These are phyloP conservation scores for Rhizopus microsporus DNA, from an alignment of 371 early-diverging fungal genomes.

Conservation along the genomic window DNA sequence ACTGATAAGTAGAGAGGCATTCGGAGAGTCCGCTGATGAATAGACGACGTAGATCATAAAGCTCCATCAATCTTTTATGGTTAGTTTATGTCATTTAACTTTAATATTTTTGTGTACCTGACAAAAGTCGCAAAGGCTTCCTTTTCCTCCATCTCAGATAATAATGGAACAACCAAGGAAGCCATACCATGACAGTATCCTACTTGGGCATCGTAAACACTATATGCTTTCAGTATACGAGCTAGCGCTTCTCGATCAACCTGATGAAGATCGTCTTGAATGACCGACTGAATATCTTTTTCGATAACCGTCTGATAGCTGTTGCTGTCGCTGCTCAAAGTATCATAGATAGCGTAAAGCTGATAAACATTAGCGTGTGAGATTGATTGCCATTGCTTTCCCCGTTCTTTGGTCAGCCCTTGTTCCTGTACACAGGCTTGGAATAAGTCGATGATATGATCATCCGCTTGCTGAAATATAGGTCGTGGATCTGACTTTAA, in stretches of 20 bases:
- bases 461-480: not conserved
- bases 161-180: conserved; percentile 79
- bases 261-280: not conserved
- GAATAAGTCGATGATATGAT: not conserved
- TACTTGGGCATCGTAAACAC: conserved; percentile 85
- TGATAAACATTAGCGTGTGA: conserved; percentile 65
- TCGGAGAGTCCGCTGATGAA: conserved; percentile 79
- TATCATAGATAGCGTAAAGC: conserved; percentile 70
- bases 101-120: conserved; percentile 26
- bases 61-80: conserved; percentile 71
- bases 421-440: not conserved
- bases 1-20: conserved; percentile 80
- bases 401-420: conserved; percentile 56
- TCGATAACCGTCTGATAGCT: conserved; percentile 57
- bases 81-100: not conserved
- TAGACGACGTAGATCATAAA: conserved; percentile 73
- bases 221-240: conserved; percentile 86
- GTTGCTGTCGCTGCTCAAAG: conserved; percentile 15
- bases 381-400: conserved; percentile 87
- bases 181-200: conserved; percentile 94
- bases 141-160: conserved; percentile 87
- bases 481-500: conserved; percentile 5
- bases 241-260: conserved; percentile 74
- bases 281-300: conserved; percentile 64
- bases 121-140: conserved; percentile 88